Base-by-base conservation (phyloP, 306 rosid genomes). In the Malus orientalis region DNA sequence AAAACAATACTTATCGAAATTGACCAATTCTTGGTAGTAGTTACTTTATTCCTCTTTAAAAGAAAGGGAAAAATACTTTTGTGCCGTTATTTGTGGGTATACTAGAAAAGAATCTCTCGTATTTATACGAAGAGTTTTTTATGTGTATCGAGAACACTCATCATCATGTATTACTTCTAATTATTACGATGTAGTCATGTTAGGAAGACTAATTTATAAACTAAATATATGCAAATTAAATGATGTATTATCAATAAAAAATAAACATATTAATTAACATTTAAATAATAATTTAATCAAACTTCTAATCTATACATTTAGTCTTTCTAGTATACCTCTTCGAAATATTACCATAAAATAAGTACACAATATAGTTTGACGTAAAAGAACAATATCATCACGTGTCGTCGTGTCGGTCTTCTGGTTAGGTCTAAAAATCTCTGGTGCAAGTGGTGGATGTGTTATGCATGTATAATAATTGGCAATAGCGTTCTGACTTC, bases 211-310 rank as follows among this genome's bases (percentile, higher is more conserved):
- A 38, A 38, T 38, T 38, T 38, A 0, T 1, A 38, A 8, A 38
- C 2, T 38, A 38, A 38, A 36, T 36, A 30, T 3, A 6, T 6
- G 8, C 8, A 36, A 6, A 36, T 1, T 36, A 6, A 36, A 38
- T 7, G 2, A 38, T 38, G 0, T 1, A 0, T 38, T 0, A 38
- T 0, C 10, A 38, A 38, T 38, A 38, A 33, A 0, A 38, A 38
- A 7, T 38, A 8, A 38, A 7, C 2, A 38, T 0, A 0, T 38
- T 38, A 7, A 38, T 38, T 7, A 38, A 38, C 0, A 6, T 0
- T 38, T 38, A 38, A 38, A 38, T 38, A 38, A 33, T 33, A 33
- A 33, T 33, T 33, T 1, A 33, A 33, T 33, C 38, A 33, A 33
- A 33, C 38, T 33, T 33, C 8, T 33, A 33, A 0, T 5, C 38